Percentiles rank a stretch among this genome's conserved stretches.
phyloP scores from a whole-genome alignment of 2,329 filamentous ascomycete genomes.

The Fusarium nodosum region DNA sequence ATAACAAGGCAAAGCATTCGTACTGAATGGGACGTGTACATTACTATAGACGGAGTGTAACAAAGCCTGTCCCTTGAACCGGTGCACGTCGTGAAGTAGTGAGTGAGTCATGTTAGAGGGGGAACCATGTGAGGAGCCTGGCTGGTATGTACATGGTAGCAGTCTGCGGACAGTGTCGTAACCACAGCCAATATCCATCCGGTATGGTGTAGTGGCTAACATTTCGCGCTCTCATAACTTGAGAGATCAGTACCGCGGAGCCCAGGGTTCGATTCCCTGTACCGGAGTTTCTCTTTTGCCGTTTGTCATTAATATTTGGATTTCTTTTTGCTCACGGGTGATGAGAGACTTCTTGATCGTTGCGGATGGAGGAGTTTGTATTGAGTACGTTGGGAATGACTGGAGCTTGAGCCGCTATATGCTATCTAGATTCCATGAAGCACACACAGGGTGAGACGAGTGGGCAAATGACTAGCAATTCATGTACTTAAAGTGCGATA shows the following conservation, averaged over 20 bases:
- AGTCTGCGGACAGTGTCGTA: not conserved
- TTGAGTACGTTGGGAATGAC: not conserved
- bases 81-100: not conserved
- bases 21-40: constrained; percentile 44
- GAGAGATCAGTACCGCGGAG: constrained; percentile 44
- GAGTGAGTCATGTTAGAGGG: not conserved
- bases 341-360: not conserved
- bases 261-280: constrained; percentile 49
- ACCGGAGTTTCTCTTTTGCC: constrained; percentile 35
- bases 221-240: constrained; percentile 51
- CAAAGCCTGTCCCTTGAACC: constrained; percentile 27
- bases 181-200: constrained; percentile 27
- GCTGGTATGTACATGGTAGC: not conserved
- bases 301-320: no score
- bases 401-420: not conserved
- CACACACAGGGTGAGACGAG: not conserved
- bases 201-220: constrained; percentile 54
- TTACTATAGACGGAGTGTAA: constrained; percentile 48
- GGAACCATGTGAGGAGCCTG: not conserved
- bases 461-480: not conserved
- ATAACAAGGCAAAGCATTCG: constrained; percentile 27
- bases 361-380: not conserved
- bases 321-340: not conserved
- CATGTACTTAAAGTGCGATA: not conserved
- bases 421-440: no score